Evolutionary conservation across 169 alveolate species (phyloP).

Genomic region (Plasmodium sp.): DNA sequence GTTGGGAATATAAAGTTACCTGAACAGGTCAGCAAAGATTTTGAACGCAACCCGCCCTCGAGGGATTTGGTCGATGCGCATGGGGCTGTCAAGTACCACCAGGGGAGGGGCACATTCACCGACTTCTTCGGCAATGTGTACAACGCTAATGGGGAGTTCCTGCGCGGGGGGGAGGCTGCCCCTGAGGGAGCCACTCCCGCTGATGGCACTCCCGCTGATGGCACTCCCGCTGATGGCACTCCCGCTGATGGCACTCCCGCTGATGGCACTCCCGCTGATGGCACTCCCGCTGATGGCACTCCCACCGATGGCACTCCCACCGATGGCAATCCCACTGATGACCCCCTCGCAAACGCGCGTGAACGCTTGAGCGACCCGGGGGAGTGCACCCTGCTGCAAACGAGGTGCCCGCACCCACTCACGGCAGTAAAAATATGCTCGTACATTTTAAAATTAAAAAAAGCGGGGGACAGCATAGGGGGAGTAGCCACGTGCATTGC

Average conservation of each 20-base stretch:
- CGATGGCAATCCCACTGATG: too few relatives aligned
- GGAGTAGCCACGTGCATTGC: constrained; percentile 41
- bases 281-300: background rate
- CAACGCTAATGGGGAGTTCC: background rate
- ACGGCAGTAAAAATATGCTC: constrained; percentile 56
- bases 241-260: too few relatives aligned
- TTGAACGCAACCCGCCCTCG: constrained; percentile 22
- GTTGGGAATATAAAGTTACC: constrained; percentile 34
- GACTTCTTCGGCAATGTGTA: constrained; percentile 30
- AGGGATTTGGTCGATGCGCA: constrained; percentile 13
- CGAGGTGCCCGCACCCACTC: constrained; percentile 60
- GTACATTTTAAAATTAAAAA: constrained; percentile 37
- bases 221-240: too few relatives aligned
- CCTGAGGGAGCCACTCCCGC: background rate
- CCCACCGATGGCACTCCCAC: background rate
- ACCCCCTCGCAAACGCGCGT: background rate
- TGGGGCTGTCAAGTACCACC: constrained; percentile 32
- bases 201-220: background rate
- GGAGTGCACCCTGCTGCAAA: constrained; percentile 11
- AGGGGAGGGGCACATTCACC: constrained; percentile 2
- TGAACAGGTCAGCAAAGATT: background rate
- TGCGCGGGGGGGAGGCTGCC: background rate
- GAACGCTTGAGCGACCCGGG: background rate
- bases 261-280: background rate
- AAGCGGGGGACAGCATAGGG: constrained; percentile 33